Conservation (phyloP, 129 eudicot species). For the Smallanthus sonchifolius region DNA sequence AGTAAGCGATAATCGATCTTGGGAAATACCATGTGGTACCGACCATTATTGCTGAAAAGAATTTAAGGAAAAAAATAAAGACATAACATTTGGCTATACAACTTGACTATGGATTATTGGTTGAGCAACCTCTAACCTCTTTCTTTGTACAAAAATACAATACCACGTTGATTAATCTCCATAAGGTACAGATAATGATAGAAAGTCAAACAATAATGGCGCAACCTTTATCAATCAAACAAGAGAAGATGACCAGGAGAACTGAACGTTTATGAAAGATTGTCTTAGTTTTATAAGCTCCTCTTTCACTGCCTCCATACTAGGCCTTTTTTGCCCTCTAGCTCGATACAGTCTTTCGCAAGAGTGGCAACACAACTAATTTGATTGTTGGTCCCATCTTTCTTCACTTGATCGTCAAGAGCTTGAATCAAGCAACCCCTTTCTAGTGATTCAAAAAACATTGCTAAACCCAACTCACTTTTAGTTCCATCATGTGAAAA, state of each 20-base stretch:
- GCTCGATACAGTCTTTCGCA: background rate
- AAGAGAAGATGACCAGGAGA: background rate
- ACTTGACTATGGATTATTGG: no score
- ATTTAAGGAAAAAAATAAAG: no score
- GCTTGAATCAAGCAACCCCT: background rate
- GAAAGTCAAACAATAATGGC: background rate
- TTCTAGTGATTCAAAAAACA: background rate
- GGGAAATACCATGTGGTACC: no score
- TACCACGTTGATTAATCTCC: background rate
- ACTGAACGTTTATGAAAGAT: background rate
- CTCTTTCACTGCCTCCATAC: background rate
- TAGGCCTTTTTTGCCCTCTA: slow-evolving; percentile 2
- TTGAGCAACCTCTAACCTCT: background rate
- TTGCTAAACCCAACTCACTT: background rate
- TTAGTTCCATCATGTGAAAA: background rate
- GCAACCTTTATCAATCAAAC: background rate
- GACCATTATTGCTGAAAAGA: no score
- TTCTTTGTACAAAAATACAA: background rate
- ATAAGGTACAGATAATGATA: background rate
- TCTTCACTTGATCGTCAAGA: background rate
- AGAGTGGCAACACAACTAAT: background rate
- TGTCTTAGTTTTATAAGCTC: background rate
- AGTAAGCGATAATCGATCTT: no score
- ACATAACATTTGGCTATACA: no score
- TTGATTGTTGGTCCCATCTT: background rate